Base-by-base conservation (phyloP, 179 eudicot genomes). In the Nepenthes alata region DNA sequence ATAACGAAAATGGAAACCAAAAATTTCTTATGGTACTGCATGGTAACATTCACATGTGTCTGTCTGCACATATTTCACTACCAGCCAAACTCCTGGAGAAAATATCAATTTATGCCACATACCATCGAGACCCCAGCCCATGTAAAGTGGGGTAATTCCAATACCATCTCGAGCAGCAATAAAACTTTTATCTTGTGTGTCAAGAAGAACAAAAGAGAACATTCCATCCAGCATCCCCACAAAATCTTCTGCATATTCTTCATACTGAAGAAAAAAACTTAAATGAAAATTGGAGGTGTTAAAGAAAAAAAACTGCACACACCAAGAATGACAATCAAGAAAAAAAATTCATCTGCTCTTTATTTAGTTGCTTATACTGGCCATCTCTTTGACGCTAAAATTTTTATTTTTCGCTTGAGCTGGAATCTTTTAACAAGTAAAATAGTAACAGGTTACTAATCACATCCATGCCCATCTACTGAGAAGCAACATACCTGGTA, bases 121-220 rank as follows among this genome's bases (percentile, higher is more conserved):
- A 93, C 98, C 97, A 75, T 93, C 98, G 62, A 84, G 88, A 66
- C 97, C 97, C 97, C 97, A 91, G 48, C 96, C 97, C 65, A 88
- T 76, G 72, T 91, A 91, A 63, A 91, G 81, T 66, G 98, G 90
- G 13, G 95, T 87, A 71, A 93, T 93, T 54, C 98, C 98, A 67
- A 93, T 80, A 60, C 79, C 94, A 73, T 93, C 98, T 48, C 98
- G 89, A 58, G 94, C 98, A 53, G 88, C 98, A 47, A 93, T 79
- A 78, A 78, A 93, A 69, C 77, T 93, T 61, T 90, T 90, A 53
- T 89, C 87, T 52, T 87, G 98, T 44, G 96, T 93, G 77, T 93
- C 98, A 50, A 87, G 83, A 63, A 93, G 85, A 64, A 93, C 98
- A 73, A 93, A 93, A 13, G 97, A 83, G 72, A 93, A 93, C 91